Conservation (phyloP, 805 yeast genomes). For the Nakazawaea wickerhamii region DNA sequence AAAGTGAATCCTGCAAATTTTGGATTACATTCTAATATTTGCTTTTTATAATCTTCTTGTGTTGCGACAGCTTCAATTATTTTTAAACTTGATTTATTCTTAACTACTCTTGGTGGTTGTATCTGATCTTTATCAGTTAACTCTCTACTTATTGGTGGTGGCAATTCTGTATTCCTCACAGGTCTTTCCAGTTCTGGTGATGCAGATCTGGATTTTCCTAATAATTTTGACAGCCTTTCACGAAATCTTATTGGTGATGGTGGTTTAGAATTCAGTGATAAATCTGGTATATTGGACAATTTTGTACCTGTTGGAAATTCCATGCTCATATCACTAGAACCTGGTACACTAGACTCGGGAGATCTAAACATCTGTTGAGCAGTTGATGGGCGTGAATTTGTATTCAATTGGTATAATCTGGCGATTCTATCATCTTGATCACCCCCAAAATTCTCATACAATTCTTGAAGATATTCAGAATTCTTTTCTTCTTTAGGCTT, state of each 20-base stretch:
- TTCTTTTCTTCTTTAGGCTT: background rate
- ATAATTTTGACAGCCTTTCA: background rate
- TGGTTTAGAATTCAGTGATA: background rate
- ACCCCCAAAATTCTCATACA: background rate
- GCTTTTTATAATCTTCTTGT: background rate
- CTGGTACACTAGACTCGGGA: background rate
- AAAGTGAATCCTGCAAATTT: slow-evolving; percentile 4
- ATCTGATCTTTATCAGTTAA: background rate
- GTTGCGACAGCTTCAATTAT: background rate
- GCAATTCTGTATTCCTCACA: background rate
- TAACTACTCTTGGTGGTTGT: slow-evolving; percentile 3
- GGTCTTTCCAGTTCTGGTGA: background rate
- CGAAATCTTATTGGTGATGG: background rate
- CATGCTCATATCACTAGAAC: background rate
- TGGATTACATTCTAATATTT: background rate
- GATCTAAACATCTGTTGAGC: background rate
- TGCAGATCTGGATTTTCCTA: background rate
- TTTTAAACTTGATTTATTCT: slow-evolving; percentile 12
- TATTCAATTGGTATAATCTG: background rate
- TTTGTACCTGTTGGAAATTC: background rate
- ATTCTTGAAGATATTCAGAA: background rate
- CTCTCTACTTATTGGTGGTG: no score
- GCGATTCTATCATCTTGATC: background rate
- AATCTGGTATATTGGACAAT: background rate
- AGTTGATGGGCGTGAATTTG: background rate